Conservation (phyloP, 805 yeast species). For the fission yeast (Schizosaccharomyces pombe) region DNA sequence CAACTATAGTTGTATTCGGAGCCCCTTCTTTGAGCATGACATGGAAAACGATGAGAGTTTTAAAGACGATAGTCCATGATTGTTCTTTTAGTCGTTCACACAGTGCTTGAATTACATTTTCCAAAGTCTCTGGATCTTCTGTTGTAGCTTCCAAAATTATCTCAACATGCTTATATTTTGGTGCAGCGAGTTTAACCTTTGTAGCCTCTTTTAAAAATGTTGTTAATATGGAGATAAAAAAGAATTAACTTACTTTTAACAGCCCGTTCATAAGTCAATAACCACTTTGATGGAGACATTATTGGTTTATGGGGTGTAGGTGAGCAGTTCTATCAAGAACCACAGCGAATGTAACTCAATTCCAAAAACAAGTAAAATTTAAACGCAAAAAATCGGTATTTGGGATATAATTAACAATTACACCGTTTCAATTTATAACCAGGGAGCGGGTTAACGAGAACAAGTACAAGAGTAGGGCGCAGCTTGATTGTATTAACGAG, state of each 20-base stretch:
- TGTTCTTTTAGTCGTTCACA: neutral
- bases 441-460: no score
- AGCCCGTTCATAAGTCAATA: neutral
- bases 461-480: no score
- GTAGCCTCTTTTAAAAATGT: neutral
- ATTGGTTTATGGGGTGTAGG: neutral
- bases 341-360: no score
- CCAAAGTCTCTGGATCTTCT: conserved; percentile 36
- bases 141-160: conserved; percentile 57
- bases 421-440: no score
- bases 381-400: no score
- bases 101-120: conserved; percentile 30
- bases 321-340: no score
- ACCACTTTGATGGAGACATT: neutral
- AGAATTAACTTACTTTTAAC: neutral
- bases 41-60: conserved; percentile 63
- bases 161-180: conserved; percentile 85
- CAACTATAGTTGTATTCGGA: conserved; percentile 44
- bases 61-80: conserved; percentile 37
- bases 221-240: neutral
- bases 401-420: no score
- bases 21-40: conserved; percentile 86
- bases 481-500: no score
- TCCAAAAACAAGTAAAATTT: no score
- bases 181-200: conserved; percentile 55